Evolutionary conservation across 768 basidiomycete species (phyloP).

Genomic region (Panaeolus cyanescens): DNA sequence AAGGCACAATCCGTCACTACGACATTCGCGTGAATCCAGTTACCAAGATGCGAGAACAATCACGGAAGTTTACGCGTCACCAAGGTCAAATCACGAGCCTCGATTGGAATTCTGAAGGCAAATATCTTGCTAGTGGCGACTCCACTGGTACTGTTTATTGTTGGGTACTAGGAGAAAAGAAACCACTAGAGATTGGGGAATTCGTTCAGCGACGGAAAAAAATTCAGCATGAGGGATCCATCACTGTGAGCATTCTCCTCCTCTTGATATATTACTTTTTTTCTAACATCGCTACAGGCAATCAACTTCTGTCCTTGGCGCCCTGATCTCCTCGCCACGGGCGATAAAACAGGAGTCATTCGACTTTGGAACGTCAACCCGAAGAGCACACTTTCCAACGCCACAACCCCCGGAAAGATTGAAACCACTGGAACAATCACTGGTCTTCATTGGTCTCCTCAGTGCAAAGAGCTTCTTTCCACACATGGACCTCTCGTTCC

Average conservation of each 20-base stretch:
- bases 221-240: slow-evolving; percentile 65
- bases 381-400: slow-evolving; percentile 31
- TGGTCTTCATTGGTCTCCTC: slow-evolving; percentile 80
- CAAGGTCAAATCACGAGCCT: slow-evolving; percentile 59
- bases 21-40: slow-evolving; percentile 52
- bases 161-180: slow-evolving; percentile 67
- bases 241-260: slow-evolving; percentile 41
- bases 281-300: slow-evolving; percentile 62
- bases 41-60: slow-evolving; percentile 59
- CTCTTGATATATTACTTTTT: slow-evolving; percentile 40
- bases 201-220: slow-evolving; percentile 61
- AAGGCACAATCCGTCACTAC: slow-evolving; percentile 65
- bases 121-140: slow-evolving; percentile 82
- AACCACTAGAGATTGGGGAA: slow-evolving; percentile 53
- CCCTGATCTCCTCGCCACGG: slow-evolving; percentile 73
- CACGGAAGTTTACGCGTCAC: slow-evolving; percentile 55
- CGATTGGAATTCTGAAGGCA: slow-evolving; percentile 75
- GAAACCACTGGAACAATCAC: slow-evolving; percentile 74
- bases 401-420: slow-evolving; percentile 51
- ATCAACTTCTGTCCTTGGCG: slow-evolving; percentile 91
- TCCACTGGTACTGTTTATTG: slow-evolving; percentile 85
- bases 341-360: slow-evolving; percentile 51
- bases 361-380: slow-evolving; percentile 50
- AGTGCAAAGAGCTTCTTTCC: slow-evolving; percentile 86
- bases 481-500: slow-evolving; percentile 63